Base-by-base conservation (phyloP, 495 filamentous ascomycete species). In the Trichocladium antarcticum region DNA sequence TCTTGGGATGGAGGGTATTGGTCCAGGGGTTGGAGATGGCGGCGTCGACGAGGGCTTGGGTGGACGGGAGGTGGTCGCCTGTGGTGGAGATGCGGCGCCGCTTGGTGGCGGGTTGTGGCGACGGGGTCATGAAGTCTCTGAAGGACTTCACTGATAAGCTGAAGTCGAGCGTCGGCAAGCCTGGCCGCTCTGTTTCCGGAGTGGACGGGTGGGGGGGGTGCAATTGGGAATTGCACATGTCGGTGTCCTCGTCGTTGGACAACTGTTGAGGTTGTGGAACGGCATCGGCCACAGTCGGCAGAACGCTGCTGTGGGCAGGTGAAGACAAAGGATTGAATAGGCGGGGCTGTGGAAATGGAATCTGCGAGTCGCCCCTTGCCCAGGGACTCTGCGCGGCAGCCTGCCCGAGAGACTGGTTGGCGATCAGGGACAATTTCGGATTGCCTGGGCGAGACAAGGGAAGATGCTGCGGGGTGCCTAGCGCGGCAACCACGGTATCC, bases 91-190 rank as follows among this genome's bases (percentile, higher is more conserved):
- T 45, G n/a, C 50, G 52, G 20, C 37, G 49, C n/a, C 51, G 21
- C 17, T 55, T 58, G 11, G 40, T 34, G 6, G 55, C 45, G 2
- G 41, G 34, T 7, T 51, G 46, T 0, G 57, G 58, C 1, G 61
- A 63, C 0, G 63, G 59, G 0, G 57, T 64, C 57, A 58, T 59
- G 37, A 60, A 62, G 1, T 58, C 41, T 6, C 44, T 54, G 51
- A 64, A 64, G 24, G 63, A 64, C 40, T 59, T 62, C 38, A 58
- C 55, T 0, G 61, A 62, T 10, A 60, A 24, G 2, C 55, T 57
- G 19, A 58, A 59, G n/a, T 64, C 59, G 2, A 61, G 63, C 0
- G 57, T 66, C 1, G 59, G 61, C 7, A 64, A 52, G 48, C 60
- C 51, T 1, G 60, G 59, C 9, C 34, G 41, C 7, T 50, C 49